Conservation (phyloP, 805 yeast genomes). For the Komagataella ulmi region DNA sequence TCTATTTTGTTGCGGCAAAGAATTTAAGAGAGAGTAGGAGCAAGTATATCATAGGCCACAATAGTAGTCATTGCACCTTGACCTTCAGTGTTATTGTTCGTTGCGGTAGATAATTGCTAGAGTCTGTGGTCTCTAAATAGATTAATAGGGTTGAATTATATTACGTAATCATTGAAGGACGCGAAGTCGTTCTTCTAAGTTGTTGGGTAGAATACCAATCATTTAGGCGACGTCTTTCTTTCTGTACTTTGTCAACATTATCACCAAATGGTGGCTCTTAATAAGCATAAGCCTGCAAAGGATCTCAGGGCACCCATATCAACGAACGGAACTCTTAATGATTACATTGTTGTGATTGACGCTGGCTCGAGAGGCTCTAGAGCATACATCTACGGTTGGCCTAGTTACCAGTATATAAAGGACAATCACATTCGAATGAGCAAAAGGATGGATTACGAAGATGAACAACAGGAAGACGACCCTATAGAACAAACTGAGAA, state of each 20-base stretch:
- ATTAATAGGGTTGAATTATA: background rate
- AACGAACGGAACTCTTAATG: slow-evolving; percentile 36
- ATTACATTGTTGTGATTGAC: slow-evolving; percentile 48
- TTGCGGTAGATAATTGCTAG: background rate
- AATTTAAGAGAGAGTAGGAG: background rate
- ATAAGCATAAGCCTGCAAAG: background rate
- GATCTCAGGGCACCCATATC: slow-evolving; percentile 19
- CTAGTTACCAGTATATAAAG: slow-evolving; percentile 19
- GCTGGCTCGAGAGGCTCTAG: slow-evolving; percentile 58
- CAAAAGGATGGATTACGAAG: slow-evolving; percentile 4
- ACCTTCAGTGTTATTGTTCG: background rate
- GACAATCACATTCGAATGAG: slow-evolving; percentile 12
- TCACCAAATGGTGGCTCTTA: background rate
- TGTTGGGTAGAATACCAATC: background rate
- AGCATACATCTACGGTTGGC: slow-evolving; percentile 46
- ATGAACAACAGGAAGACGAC: slow-evolving; percentile 1
- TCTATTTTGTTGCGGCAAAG: background rate
- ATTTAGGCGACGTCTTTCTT: slow-evolving; percentile 10
- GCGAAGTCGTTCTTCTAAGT: background rate
- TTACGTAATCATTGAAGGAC: background rate
- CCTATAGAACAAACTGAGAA: background rate
- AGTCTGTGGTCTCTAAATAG: background rate
- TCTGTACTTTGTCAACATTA: background rate
- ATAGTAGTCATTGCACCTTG: background rate
- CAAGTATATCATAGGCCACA: background rate